Evolutionary conservation across 1,284 basidiomycete genomes (phyloP).

Genomic region (Leccinum pachyderme): DNA sequence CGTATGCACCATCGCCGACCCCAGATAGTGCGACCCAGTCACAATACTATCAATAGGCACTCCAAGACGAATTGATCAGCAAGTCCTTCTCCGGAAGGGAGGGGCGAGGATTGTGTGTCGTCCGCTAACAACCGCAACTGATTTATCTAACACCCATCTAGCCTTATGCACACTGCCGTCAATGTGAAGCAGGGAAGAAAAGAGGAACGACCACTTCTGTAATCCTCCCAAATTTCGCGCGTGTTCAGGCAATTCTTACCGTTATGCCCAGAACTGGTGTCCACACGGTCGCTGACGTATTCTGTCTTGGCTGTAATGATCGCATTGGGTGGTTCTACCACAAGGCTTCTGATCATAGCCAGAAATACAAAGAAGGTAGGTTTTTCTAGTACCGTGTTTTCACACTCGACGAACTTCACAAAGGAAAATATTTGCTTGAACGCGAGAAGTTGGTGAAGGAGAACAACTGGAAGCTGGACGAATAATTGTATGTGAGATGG

Average conservation of each 20-base stretch:
- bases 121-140: background rate
- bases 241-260: constrained; percentile 1
- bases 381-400: background rate
- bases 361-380: constrained; percentile 87
- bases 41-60: constrained; percentile 42
- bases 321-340: constrained; percentile 84
- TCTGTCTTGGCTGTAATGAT: constrained; percentile 75
- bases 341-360: constrained; percentile 72
- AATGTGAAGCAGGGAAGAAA: constrained; percentile 73
- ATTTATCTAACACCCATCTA: constrained; percentile 26
- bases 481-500: constrained; percentile 17
- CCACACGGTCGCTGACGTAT: constrained; percentile 80
- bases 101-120: constrained; percentile 74
- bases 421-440: constrained; percentile 85
- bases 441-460: constrained; percentile 77
- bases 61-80: constrained; percentile 86
- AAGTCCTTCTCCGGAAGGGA: constrained; percentile 85
- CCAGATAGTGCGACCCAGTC: background rate
- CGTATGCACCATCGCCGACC: constrained; percentile 39
- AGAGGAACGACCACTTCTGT: constrained; percentile 79
- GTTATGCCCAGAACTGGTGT: constrained; percentile 62
- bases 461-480: constrained; percentile 70
- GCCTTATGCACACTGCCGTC: constrained; percentile 74
- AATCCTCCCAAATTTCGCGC: constrained; percentile 20
- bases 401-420: background rate